Conservation (phyloP, 768 basidiomycete species). For the Trametes cinnabarina region DNA sequence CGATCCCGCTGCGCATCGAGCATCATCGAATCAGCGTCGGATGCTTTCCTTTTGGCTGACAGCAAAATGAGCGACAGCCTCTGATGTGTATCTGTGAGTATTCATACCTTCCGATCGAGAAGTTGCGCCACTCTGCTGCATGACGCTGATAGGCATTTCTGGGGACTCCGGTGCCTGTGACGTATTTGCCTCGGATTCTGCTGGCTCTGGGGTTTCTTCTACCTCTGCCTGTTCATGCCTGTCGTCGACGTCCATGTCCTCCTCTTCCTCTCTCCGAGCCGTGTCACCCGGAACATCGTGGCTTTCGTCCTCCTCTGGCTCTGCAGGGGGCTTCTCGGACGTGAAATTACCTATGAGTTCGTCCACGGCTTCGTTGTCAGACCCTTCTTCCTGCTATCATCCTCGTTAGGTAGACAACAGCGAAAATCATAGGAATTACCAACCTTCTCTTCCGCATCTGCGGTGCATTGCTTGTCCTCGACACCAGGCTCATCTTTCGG, state of each 20-base stretch:
- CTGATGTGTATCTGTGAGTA: too few species aligned
- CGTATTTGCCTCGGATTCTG: not conserved
- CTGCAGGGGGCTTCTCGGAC: constrained; percentile 3
- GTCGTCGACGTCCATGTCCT: constrained; percentile 12
- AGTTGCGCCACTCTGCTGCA: not conserved
- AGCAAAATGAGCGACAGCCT: not conserved
- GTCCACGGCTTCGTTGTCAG: constrained; percentile 17
- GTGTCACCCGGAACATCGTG: not conserved
- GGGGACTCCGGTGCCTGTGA: not conserved
- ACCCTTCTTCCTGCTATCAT: constrained; percentile 8
- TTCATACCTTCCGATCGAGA: constrained; percentile 9
- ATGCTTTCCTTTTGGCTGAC: constrained; percentile 68
- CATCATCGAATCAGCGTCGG: constrained; percentile 45
- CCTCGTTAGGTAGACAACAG: not conserved
- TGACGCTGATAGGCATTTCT: not conserved
- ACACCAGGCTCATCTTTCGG: not conserved
- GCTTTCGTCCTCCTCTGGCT: not conserved
- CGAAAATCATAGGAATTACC: too few species aligned
- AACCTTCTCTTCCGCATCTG: constrained; percentile 8
- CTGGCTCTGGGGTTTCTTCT: not conserved
- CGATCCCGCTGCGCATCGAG: constrained; percentile 46
- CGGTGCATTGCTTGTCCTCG: not conserved
- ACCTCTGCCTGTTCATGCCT: not conserved
- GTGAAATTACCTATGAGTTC: constrained; percentile 11
- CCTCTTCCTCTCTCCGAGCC: not conserved